A percentile compares a stretch with the other conserved stretches of the same genome.
Conservation (phyloP, 257 asterid genomes). For the Rauvolfia tetraphylla region DNA sequence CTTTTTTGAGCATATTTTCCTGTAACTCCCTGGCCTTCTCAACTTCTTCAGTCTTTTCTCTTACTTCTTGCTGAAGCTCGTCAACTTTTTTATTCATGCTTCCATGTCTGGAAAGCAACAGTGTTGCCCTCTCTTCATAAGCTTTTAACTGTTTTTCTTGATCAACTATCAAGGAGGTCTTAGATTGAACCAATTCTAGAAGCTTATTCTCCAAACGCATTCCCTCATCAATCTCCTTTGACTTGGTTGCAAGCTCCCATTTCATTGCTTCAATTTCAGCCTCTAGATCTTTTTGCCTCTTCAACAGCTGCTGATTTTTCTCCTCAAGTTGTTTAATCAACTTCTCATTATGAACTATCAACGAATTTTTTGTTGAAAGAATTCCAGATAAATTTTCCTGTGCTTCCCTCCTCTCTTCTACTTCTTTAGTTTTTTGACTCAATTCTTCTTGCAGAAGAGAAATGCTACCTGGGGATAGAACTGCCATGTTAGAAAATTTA, state of each 20-base stretch:
- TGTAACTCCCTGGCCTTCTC: slow-evolving; percentile 50
- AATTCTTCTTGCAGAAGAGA: slow-evolving; percentile 47
- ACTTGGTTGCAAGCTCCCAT: slow-evolving; percentile 46
- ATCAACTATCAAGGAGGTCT: slow-evolving; percentile 38
- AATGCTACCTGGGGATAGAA: slow-evolving; percentile 34
- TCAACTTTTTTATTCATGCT: slow-evolving; percentile 35
- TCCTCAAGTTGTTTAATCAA: slow-evolving; percentile 41
- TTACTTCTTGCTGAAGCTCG: slow-evolving; percentile 41
- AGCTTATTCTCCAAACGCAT: slow-evolving; percentile 54
- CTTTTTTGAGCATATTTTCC: slow-evolving; percentile 46
- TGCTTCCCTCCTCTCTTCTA: slow-evolving; percentile 31
- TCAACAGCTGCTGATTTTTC: slow-evolving; percentile 35
- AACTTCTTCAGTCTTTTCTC: slow-evolving; percentile 48
- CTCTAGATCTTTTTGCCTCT: slow-evolving; percentile 40
- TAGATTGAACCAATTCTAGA: slow-evolving; percentile 45
- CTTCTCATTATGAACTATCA: slow-evolving; percentile 34
- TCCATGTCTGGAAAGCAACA: slow-evolving; percentile 37
- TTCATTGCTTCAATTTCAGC: slow-evolving; percentile 44
- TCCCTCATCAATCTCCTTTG: slow-evolving; percentile 53
- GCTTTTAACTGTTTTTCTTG: slow-evolving; percentile 54
- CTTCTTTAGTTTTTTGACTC: slow-evolving; percentile 40
- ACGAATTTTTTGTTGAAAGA: slow-evolving; percentile 32
- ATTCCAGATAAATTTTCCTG: slow-evolving; percentile 32
- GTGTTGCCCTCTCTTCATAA: slow-evolving; percentile 38
- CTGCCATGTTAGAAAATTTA: slow-evolving; percentile 39